A percentile compares a stretch with the other conserved stretches of the same genome.
Conservation (phyloP, 495 filamentous ascomycete genomes). For the Darksidea phi region DNA sequence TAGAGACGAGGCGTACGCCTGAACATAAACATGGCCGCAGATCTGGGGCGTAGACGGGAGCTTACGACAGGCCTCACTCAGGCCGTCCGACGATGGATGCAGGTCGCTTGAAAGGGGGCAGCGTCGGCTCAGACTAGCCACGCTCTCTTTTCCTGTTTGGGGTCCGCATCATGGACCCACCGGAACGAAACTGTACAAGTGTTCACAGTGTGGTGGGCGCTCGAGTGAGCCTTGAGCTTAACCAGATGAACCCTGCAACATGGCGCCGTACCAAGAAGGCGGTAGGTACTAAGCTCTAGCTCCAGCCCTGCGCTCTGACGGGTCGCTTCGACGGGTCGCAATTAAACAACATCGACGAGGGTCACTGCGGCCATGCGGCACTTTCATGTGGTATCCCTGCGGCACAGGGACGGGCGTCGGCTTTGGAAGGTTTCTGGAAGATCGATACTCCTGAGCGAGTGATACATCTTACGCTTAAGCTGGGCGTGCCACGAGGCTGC, state of each 20-base stretch:
- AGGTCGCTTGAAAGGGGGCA: neutral
- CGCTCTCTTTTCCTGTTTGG: neutral
- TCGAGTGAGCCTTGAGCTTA: conserved; percentile 17
- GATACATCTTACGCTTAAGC: neutral
- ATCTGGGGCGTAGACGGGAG: conserved; percentile 23
- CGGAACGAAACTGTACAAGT: conserved; percentile 3
- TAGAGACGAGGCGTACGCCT: neutral
- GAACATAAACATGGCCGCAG: neutral
- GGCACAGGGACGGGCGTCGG: conserved; percentile 1
- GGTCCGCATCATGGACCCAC: neutral
- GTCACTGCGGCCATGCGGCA: conserved; percentile 13
- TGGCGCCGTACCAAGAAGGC: conserved; percentile 7
- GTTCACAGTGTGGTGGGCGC: conserved; percentile 18
- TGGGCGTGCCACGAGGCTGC: neutral
- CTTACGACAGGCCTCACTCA: conserved; percentile 15
- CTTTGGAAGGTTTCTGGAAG: conserved; percentile 17
- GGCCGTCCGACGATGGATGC: neutral
- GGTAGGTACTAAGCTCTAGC: conserved; percentile 16
- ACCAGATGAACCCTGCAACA: conserved; percentile 20
- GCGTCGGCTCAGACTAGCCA: neutral
- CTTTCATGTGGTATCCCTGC: neutral
- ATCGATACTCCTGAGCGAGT: too few species aligned
- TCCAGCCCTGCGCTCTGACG: conserved; percentile 1
- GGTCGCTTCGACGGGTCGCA: neutral
- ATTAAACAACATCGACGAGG: neutral